Evolutionary conservation across 257 asterid genomes (phyloP).

Genomic region (Salvia hispanica): DNA sequence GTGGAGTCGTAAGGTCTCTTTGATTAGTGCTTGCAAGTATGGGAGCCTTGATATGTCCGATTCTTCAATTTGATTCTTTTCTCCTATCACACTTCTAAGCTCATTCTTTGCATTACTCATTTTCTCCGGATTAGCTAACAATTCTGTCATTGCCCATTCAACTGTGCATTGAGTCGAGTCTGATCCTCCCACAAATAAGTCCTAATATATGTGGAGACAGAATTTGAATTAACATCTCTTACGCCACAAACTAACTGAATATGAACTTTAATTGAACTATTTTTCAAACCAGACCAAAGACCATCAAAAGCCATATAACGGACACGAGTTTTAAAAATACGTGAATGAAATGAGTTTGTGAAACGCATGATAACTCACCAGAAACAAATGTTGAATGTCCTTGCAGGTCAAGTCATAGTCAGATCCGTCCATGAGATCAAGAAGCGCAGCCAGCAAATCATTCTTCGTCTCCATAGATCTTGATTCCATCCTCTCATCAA

Average conservation of each 20-base stretch:
- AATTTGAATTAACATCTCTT: no score
- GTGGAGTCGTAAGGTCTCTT: slow-evolving; percentile 40
- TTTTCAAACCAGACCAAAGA: no score
- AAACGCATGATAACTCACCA: no score
- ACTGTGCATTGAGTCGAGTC: slow-evolving; percentile 34
- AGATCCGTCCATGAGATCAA: slow-evolving; percentile 32
- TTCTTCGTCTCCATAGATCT: slow-evolving; percentile 17
- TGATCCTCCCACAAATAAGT: slow-evolving; percentile 29
- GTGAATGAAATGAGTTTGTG: no score
- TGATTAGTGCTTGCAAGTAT: slow-evolving; percentile 43
- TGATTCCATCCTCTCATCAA: slow-evolving; percentile 23
- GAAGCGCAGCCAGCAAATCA: slow-evolving; percentile 39
- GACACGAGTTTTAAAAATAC: no score
- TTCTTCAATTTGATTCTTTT: slow-evolving; percentile 35
- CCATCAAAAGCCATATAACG: no score
- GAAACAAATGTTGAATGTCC: slow-evolving; percentile 19
- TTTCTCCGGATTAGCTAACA: slow-evolving; percentile 32
- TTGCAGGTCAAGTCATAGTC: slow-evolving; percentile 27
- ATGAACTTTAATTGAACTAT: no score
- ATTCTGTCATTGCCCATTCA: slow-evolving; percentile 46
- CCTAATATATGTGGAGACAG: slow-evolving; percentile 21
- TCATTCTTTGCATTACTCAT: slow-evolving; percentile 35
- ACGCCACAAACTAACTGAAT: no score
- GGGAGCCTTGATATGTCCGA: slow-evolving; percentile 41
- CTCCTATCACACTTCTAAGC: slow-evolving; percentile 17